Conservation (phyloP, 768 basidiomycete species). For the Pulveroboletus sp. region DNA sequence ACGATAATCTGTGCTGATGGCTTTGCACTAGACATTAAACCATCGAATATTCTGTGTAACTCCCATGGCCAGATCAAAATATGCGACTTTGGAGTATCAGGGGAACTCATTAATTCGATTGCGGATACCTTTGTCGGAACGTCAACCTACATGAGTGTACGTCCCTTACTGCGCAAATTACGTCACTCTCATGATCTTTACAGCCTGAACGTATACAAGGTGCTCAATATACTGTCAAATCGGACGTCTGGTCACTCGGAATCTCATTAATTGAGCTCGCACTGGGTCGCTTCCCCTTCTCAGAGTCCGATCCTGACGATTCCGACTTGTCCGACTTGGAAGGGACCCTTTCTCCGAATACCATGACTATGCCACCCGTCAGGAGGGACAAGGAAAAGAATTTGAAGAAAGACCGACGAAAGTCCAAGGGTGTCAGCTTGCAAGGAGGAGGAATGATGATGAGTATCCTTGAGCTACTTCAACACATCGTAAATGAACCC, state of each 20-base stretch:
- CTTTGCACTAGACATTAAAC: conserved; percentile 83
- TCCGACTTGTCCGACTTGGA: conserved; percentile 78
- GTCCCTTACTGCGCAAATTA: conserved; percentile 29
- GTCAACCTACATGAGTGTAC: conserved; percentile 98
- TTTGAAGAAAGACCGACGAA: conserved; percentile 75
- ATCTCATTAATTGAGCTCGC: conserved; percentile 97
- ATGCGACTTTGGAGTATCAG: conserved; percentile 98
- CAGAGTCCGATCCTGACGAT: conserved; percentile 74
- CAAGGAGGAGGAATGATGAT: conserved; percentile 97
- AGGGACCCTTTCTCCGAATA: conserved; percentile 72
- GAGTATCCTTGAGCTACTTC: conserved; percentile 94
- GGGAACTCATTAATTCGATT: conserved; percentile 97
- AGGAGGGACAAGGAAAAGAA: conserved; percentile 41
- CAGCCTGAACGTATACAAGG: conserved; percentile 99
- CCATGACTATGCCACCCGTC: conserved; percentile 41
- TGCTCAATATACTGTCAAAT: conserved; percentile 97
- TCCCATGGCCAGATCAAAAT: conserved; percentile 97
- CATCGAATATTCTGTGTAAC: conserved; percentile 95
- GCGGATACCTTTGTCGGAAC: conserved; percentile 99
- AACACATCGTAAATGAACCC: conserved; percentile 98
- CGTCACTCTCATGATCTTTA: conserved; percentile 14
- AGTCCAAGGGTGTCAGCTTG: conserved; percentile 88
- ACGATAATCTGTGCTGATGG: conserved; percentile 14
- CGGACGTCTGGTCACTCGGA: conserved; percentile 98
- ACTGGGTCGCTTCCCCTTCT: conserved; percentile 95